Conservation (phyloP, 192 early-diverging fungal genomes). For the Mortierella alpina region DNA sequence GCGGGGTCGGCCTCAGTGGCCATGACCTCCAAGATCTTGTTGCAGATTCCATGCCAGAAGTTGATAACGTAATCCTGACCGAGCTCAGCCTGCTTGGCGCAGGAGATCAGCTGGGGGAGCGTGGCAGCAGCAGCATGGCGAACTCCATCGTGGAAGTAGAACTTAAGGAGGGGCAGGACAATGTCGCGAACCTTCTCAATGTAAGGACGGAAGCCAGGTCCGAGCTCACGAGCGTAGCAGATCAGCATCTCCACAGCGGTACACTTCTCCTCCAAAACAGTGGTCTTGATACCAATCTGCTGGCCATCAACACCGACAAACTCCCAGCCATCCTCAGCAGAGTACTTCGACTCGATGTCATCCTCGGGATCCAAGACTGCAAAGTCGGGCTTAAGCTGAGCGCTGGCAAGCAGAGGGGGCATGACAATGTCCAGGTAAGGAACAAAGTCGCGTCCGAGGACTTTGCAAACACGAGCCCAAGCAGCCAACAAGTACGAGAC, state of each 20-base stretch:
- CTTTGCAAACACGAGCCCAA: conserved; percentile 98
- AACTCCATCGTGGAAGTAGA: conserved; percentile 98
- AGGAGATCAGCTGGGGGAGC: conserved; percentile 83
- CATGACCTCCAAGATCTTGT: conserved; percentile 84
- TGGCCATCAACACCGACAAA: conserved; percentile 92
- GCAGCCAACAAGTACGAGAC: conserved; percentile 91
- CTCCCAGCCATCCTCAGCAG: conserved; percentile 98
- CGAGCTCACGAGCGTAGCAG: conserved; percentile 93
- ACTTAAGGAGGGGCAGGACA: conserved; percentile 90
- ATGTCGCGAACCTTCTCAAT: conserved; percentile 86
- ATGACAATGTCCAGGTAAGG: conserved; percentile 94
- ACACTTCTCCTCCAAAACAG: conserved; percentile 97
- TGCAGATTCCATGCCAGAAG: conserved; percentile 80
- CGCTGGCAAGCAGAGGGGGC: conserved; percentile 87
- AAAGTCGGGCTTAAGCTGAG: conserved; percentile 94
- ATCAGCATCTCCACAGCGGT: conserved; percentile 98
- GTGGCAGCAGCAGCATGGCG: conserved; percentile 85
- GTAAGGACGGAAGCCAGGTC: conserved; percentile 88
- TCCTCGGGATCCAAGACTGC: conserved; percentile 88
- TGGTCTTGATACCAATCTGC: conserved; percentile 95
- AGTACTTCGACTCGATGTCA: conserved; percentile 84
- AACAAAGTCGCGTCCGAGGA: conserved; percentile 93
- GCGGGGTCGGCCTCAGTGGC: conserved; percentile 82
- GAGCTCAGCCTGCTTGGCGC: conserved; percentile 65
- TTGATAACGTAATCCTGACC: conserved; percentile 63